phyloP scores from a whole-genome alignment of 805 yeast species.

The Yamadazyma laniorum region DNA sequence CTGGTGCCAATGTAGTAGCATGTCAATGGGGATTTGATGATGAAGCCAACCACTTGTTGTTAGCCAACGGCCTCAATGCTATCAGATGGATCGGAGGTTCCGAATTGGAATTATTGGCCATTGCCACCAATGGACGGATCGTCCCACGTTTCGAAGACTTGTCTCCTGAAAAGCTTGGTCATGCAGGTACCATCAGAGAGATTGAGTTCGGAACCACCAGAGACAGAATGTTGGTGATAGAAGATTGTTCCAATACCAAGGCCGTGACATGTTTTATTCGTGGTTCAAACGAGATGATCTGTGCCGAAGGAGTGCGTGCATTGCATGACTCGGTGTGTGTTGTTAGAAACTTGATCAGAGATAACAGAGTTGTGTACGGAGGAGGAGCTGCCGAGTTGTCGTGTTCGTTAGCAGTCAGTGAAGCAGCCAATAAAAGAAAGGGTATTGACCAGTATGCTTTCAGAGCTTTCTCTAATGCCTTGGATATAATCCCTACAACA shows the following conservation, averaged over 20 bases:
- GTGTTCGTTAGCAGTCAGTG: slow-evolving; percentile 86
- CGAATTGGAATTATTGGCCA: slow-evolving; percentile 91
- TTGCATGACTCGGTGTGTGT: slow-evolving; percentile 96
- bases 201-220: slow-evolving; percentile 94
- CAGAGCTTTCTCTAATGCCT: slow-evolving; percentile 88
- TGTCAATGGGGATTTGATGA: slow-evolving; percentile 99
- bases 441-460: slow-evolving; percentile 98
- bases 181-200: slow-evolving; percentile 82
- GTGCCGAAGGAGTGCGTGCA: slow-evolving; percentile 95
- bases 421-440: slow-evolving; percentile 87
- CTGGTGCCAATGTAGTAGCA: slow-evolving; percentile 94
- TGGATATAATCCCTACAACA: slow-evolving; percentile 90
- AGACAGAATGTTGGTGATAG: slow-evolving; percentile 93
- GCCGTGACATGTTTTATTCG: slow-evolving; percentile 92
- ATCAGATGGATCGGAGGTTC: slow-evolving; percentile 99
- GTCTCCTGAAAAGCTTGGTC: slow-evolving; percentile 75
- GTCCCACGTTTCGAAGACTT: slow-evolving; percentile 97
- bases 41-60: slow-evolving; percentile 90
- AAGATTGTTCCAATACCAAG: slow-evolving; percentile 79
- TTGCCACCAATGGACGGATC: slow-evolving; percentile 95
- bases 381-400: slow-evolving; percentile 99
- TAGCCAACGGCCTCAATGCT: slow-evolving; percentile 88
- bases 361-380: slow-evolving; percentile 94
- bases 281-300: slow-evolving; percentile 97
- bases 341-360: slow-evolving; percentile 90